Evolutionary conservation across 2,329 filamentous ascomycete species (phyloP).

Genomic region (Arachnopeziza araneosa): DNA sequence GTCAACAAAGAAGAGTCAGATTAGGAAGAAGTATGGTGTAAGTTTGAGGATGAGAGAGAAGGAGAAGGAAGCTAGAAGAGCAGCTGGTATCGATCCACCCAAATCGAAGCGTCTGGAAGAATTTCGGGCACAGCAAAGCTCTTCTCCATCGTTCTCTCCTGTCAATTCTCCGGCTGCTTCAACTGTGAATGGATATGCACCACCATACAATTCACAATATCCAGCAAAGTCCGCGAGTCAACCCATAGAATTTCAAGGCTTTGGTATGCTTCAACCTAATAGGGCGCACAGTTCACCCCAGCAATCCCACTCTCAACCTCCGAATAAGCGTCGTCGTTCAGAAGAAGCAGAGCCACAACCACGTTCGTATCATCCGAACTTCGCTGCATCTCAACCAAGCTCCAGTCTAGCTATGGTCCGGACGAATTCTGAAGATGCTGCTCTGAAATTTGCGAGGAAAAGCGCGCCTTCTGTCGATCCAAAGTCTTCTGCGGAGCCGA

Average conservation of each 20-base stretch:
- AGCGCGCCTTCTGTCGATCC: no score
- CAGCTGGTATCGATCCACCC: conserved; percentile 2
- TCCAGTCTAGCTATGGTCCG: conserved; percentile 5
- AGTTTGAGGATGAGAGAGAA: conserved; percentile 25
- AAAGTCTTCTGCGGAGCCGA: not conserved
- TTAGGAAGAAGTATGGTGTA: conserved; percentile 24
- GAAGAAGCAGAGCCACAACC: not conserved
- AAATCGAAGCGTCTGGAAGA: not conserved
- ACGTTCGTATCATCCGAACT: not conserved
- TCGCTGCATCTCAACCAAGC: not conserved
- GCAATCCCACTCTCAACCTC: not conserved
- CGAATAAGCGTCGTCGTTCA: conserved; percentile 2
- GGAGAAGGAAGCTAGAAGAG: conserved; percentile 19
- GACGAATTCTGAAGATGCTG: conserved; percentile 7
- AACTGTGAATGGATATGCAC: not conserved
- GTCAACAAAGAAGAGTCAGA: conserved; percentile 25
- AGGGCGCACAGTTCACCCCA: not conserved
- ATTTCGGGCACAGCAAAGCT: not conserved
- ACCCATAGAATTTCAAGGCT: not conserved
- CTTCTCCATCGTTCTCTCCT: conserved; percentile 5
- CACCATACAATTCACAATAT: not conserved
- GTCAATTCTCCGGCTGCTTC: conserved; percentile 1
- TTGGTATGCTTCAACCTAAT: not conserved
- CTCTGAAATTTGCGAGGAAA: conserved; percentile 7
- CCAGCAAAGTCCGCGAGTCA: not conserved